Evolutionary conservation across 371 early-diverging fungal genomes (phyloP).

Genomic region (Fennellomyces sp.): DNA sequence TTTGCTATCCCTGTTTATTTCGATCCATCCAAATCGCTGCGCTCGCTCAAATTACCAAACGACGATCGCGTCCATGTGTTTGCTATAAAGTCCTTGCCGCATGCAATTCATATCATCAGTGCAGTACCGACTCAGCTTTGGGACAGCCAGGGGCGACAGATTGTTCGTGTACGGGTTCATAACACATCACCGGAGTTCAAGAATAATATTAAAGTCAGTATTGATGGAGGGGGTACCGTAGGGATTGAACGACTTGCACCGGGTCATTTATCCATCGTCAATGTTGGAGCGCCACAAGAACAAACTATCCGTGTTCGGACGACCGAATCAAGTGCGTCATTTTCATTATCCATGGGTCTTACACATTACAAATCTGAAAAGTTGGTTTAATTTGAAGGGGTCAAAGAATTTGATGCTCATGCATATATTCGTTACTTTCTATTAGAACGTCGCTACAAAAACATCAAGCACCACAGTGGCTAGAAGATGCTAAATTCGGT

Average conservation of each 20-base stretch:
- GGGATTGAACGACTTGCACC: background rate
- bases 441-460: conserved; percentile 13
- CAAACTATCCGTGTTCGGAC: background rate
- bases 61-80: conserved; percentile 8
- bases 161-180: background rate
- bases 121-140: background rate
- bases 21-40: conserved; percentile 20
- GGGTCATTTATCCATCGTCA: background rate
- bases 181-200: background rate
- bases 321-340: background rate
- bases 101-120: background rate
- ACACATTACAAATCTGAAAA: background rate
- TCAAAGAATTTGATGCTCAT: too few relatives aligned
- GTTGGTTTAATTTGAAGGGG: background rate
- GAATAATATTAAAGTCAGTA: background rate
- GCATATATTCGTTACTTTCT: background rate
- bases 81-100: conserved; percentile 10
- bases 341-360: background rate
- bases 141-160: background rate
- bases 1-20: conserved; percentile 22
- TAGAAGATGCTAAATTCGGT: conserved; percentile 36
- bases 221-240: background rate
- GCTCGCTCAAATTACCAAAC: conserved; percentile 17
- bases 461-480: conserved; percentile 35
- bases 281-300: background rate